These are phyloP conservation scores for Salvia rosmarinus DNA, from an alignment of 257 asterid species.

Conservation along the genomic window DNA sequence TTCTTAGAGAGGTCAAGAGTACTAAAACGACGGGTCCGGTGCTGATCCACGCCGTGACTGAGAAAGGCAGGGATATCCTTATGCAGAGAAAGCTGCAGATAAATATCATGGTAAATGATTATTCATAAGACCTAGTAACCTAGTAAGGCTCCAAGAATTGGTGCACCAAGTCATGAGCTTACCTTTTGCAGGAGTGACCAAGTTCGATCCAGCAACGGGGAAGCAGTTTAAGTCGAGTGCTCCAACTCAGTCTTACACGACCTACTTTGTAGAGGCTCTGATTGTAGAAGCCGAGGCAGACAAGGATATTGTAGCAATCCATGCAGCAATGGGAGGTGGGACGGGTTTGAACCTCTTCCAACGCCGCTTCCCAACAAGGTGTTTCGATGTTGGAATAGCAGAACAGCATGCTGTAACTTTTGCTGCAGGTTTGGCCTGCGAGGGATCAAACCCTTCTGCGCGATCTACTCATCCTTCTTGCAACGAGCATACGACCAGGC, in stretches of 20 bases:
- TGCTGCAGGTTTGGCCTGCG: conserved; percentile 98
- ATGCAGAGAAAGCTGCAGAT: conserved; percentile 93
- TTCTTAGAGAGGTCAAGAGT: conserved; percentile 86
- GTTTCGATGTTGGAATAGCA: conserved; percentile 95
- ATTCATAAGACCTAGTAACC: not conserved
- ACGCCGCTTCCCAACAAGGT: conserved; percentile 79
- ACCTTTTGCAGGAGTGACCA: conserved; percentile 66
- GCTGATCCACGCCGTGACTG: conserved; percentile 87
- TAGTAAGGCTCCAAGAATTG: not conserved
- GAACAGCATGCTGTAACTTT: conserved; percentile 97
- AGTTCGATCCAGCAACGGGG: conserved; percentile 95
- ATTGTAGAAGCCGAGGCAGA: conserved; percentile 91
- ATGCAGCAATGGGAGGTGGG: conserved; percentile 99
- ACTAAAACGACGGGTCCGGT: conserved; percentile 89
- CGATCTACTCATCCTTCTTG: conserved; percentile 89
- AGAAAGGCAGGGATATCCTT: conserved; percentile 97
- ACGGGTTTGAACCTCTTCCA: conserved; percentile 89
- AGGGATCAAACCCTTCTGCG: conserved; percentile 90
- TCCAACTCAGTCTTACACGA: conserved; percentile 82
- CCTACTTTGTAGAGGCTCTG: conserved; percentile 93
- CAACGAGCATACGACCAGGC: conserved; percentile 97
- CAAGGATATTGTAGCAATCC: conserved; percentile 84
- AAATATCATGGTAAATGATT: conserved; percentile 78
- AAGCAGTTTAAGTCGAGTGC: conserved; percentile 81
- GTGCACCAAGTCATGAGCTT: not conserved